These are phyloP conservation scores for Exidia glandulosa DNA, from an alignment of 768 basidiomycete species.

Conservation along the genomic window DNA sequence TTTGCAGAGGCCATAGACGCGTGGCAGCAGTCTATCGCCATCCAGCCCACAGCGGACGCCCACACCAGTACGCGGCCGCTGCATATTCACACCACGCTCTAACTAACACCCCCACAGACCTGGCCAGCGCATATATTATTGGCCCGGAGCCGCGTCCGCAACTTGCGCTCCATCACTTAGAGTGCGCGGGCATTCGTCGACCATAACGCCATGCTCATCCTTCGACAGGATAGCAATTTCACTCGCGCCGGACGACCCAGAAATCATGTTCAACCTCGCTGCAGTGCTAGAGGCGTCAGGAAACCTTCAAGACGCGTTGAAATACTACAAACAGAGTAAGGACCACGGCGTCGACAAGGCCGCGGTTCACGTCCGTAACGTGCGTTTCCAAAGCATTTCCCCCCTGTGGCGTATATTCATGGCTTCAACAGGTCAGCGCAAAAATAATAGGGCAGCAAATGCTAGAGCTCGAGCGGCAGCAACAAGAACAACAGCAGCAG, in stretches of 20 bases:
- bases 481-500: too few relatives aligned
- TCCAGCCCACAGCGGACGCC: conserved; percentile 79
- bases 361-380: conserved; percentile 67
- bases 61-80: conserved; percentile 56
- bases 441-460: conserved; percentile 61
- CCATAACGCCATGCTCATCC: conserved; percentile 18
- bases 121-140: conserved; percentile 84
- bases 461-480: conserved; percentile 28
- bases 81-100: conserved; percentile 8
- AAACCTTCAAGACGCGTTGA: conserved; percentile 67
- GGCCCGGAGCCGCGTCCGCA: conserved; percentile 71
- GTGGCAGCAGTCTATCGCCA: conserved; percentile 74
- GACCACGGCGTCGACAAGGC: conserved; percentile 74
- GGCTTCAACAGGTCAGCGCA: conserved; percentile 51
- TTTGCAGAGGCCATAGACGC: conserved; percentile 76
- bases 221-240: conserved; percentile 61
- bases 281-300: conserved; percentile 84
- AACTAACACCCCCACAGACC: conserved; percentile 35
- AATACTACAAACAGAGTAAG: conserved; percentile 71
- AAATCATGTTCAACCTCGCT: conserved; percentile 85
- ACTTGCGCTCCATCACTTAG: conserved; percentile 75
- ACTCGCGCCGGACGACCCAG: conserved; percentile 81
- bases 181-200: conserved; percentile 34
- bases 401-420: conserved; percentile 9
- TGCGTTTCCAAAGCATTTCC: conserved; percentile 21